Conservation (phyloP, 1,139 yeast genomes). For the Hansenula anomala region DNA sequence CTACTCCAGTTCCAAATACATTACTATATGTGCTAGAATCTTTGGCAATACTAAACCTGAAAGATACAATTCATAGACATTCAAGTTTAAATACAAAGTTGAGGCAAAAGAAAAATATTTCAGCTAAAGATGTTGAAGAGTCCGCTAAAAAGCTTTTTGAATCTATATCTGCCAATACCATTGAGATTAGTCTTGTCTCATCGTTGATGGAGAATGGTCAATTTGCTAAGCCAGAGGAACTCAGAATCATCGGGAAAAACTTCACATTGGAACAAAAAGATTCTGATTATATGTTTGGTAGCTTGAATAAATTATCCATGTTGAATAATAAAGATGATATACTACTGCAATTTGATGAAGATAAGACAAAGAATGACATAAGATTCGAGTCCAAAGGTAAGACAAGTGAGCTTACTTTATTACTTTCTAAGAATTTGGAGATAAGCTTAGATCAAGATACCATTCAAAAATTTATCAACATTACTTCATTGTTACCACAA, state of each 20-base stretch:
- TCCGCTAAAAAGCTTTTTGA: slow-evolving; percentile 5
- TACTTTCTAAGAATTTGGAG: slow-evolving; percentile 40
- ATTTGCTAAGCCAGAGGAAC: slow-evolving; percentile 31
- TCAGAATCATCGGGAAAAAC: slow-evolving; percentile 29
- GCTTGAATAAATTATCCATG: slow-evolving; percentile 32
- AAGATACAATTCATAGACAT: slow-evolving; percentile 27
- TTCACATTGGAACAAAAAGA: slow-evolving; percentile 40
- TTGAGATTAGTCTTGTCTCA: slow-evolving; percentile 41
- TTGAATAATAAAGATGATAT: slow-evolving; percentile 22
- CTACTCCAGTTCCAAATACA: slow-evolving; percentile 30
- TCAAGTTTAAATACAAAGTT: slow-evolving; percentile 23
- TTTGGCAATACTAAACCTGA: slow-evolving; percentile 12
- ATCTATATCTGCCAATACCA: slow-evolving; percentile 14
- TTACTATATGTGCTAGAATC: slow-evolving; percentile 24
- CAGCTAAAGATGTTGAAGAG: not conserved
- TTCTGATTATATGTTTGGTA: slow-evolving; percentile 41
- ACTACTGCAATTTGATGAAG: slow-evolving; percentile 23
- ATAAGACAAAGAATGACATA: slow-evolving; percentile 38
- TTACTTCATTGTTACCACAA: slow-evolving; percentile 15
- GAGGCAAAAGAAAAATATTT: not conserved
- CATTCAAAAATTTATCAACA: slow-evolving; percentile 10
- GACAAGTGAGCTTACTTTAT: slow-evolving; percentile 34
- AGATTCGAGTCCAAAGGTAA: slow-evolving; percentile 45
- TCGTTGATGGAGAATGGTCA: slow-evolving; percentile 36
- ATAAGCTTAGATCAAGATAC: slow-evolving; percentile 29